Percentiles rank a stretch among this genome's conserved stretches.
Conservation (phyloP, 2,329 filamentous ascomycete species). For the Ophiostoma quercus region DNA sequence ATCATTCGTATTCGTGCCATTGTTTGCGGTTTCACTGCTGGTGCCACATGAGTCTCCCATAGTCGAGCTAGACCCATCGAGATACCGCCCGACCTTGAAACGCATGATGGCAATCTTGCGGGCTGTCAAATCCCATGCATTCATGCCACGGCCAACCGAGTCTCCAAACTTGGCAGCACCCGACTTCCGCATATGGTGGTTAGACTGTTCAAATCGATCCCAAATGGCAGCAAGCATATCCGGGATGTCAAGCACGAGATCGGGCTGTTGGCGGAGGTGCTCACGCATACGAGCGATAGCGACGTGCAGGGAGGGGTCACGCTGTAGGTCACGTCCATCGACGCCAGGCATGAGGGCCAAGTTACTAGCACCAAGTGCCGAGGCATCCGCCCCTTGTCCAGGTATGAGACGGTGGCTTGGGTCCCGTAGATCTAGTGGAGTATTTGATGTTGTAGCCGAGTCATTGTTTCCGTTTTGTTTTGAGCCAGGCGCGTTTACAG, state of each 20-base stretch:
- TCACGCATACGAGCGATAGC: conserved; percentile 40
- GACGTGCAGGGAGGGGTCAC: conserved; percentile 38
- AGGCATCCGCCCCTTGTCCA: conserved; percentile 17
- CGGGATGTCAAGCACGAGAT: conserved; percentile 42
- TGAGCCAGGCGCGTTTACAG: not conserved
- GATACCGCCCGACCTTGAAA: conserved; percentile 44
- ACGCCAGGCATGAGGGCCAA: conserved; percentile 13
- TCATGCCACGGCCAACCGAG: conserved; percentile 36
- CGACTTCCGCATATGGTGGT: conserved; percentile 34
- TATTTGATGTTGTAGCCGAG: not conserved
- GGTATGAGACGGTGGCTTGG: conserved; percentile 21
- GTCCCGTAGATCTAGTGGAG: not conserved
- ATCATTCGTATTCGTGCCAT: no score
- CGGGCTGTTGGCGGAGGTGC: conserved; percentile 42
- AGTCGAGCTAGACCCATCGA: conserved; percentile 32
- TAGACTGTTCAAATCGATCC: conserved; percentile 42
- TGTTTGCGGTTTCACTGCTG: not conserved
- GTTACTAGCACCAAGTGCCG: not conserved
- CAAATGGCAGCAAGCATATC: conserved; percentile 41
- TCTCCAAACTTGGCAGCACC: conserved; percentile 29
- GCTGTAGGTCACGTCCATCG: conserved; percentile 29
- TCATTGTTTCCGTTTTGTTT: not conserved
- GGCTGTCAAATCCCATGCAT: conserved; percentile 46
- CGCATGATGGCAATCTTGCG: conserved; percentile 45
- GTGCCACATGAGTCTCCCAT: not conserved